phyloP scores from a whole-genome alignment of 2,329 filamentous ascomycete genomes.

The Penicillium rolfsii region DNA sequence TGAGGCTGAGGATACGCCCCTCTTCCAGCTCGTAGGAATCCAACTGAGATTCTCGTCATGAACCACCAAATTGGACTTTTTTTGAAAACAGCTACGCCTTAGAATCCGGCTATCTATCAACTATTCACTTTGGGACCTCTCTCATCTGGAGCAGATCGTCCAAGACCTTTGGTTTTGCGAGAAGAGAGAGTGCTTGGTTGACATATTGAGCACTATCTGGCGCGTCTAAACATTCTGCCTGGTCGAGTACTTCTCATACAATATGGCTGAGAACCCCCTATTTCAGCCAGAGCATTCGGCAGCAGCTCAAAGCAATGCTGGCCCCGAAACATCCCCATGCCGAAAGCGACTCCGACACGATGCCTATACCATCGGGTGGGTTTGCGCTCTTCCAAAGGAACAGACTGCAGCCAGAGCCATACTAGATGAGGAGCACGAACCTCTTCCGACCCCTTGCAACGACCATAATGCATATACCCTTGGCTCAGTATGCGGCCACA shows the following conservation, averaged over 20 bases:
- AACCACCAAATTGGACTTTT: background rate
- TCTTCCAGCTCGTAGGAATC: background rate
- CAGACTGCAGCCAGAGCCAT: conserved; percentile 16
- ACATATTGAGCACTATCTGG: background rate
- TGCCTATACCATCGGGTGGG: conserved; percentile 16
- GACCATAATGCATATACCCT: too few species aligned
- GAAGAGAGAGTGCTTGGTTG: conserved; percentile 1
- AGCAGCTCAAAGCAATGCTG: background rate
- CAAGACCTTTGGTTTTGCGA: background rate
- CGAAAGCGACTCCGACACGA: conserved; percentile 9
- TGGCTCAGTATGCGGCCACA: too few species aligned
- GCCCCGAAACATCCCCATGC: conserved; percentile 5
- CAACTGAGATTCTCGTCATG: background rate
- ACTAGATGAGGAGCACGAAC: conserved; percentile 20
- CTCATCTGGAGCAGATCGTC: background rate
- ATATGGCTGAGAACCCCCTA: background rate
- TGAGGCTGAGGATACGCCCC: too few species aligned
- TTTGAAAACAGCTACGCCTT: background rate
- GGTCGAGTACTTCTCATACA: background rate
- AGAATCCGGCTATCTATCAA: background rate
- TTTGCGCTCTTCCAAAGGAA: conserved; percentile 16
- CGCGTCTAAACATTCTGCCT: background rate
- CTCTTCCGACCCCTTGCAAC: background rate
- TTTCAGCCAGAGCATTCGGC: background rate
- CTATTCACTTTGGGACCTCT: background rate